Evolutionary conservation across 2,329 filamentous ascomycete genomes (phyloP).

Genomic region (Neoascochyta sp.): DNA sequence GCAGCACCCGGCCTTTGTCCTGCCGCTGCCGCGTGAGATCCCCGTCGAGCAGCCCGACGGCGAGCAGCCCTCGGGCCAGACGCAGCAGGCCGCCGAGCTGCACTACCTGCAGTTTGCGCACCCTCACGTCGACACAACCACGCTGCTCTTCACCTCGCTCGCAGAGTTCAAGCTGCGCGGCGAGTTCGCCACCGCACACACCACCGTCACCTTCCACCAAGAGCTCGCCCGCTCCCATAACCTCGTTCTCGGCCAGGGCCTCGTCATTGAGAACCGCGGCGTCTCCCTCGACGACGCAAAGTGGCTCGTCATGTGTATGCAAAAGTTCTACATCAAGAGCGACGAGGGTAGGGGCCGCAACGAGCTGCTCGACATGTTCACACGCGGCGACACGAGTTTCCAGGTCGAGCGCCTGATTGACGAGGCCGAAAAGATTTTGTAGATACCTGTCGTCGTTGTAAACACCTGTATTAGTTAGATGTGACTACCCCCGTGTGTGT

Average conservation of each 20-base stretch:
- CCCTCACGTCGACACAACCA: conserved; percentile 59
- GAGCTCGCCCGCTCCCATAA: conserved; percentile 73
- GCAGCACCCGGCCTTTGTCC: conserved; percentile 79
- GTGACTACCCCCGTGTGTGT: too few species aligned
- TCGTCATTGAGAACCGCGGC: conserved; percentile 70
- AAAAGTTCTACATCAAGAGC: conserved; percentile 77
- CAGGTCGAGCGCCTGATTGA: conserved; percentile 80
- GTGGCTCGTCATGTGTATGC: conserved; percentile 87
- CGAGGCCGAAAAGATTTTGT: conserved; percentile 74
- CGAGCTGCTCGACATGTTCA: conserved; percentile 76
- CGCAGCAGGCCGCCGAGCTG: conserved; percentile 71
- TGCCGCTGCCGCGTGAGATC: conserved; percentile 69
- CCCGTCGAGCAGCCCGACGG: conserved; percentile 22
- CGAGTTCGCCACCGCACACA: conserved; percentile 87
- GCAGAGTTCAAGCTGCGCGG: conserved; percentile 89
- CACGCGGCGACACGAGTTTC: conserved; percentile 71
- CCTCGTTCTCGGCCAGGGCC: conserved; percentile 81
- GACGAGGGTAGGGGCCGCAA: conserved; percentile 51
- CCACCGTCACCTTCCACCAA: conserved; percentile 85
- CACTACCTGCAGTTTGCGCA: conserved; percentile 98
- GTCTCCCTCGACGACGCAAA: conserved; percentile 77
- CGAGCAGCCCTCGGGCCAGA: conserved; percentile 7
- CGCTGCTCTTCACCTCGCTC: conserved; percentile 84
- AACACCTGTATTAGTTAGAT: too few species aligned
- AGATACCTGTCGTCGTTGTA: too few species aligned